Percentiles rank a stretch among this genome's conserved stretches.
Conservation (phyloP, 768 basidiomycete genomes). For the Mycena polygramma region DNA sequence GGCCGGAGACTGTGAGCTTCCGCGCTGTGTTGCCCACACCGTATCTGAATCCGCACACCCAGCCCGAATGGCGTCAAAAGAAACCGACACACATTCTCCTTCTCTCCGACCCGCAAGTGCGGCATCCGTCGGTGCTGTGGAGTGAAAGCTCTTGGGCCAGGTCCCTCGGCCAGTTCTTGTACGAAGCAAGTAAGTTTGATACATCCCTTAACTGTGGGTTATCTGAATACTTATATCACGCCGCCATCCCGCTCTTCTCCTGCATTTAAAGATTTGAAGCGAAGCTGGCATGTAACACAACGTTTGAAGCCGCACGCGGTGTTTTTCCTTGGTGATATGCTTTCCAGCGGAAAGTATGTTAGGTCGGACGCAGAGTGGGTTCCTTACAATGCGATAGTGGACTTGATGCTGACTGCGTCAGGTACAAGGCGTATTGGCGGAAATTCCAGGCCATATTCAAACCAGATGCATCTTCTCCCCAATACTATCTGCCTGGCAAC, state of each 20-base stretch:
- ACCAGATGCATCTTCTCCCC: conserved; percentile 51
- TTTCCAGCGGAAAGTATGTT: conserved; percentile 72
- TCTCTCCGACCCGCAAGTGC: conserved; percentile 78
- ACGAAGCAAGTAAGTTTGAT: conserved; percentile 54
- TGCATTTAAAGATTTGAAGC: conserved; percentile 58
- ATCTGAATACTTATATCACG: no score
- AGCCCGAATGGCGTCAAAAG: conserved; percentile 35
- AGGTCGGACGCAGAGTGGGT: conserved; percentile 59
- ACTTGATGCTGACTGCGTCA: conserved; percentile 44
- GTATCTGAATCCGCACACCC: conserved; percentile 25
- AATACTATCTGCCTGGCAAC: conserved; percentile 83
- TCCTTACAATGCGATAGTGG: neutral
- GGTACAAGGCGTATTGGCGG: conserved; percentile 70
- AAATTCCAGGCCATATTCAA: conserved; percentile 76
- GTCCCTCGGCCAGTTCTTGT: conserved; percentile 57
- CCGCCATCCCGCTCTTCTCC: no score
- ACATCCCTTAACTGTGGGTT: no score
- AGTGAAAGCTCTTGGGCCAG: conserved; percentile 56
- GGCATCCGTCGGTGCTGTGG: conserved; percentile 55
- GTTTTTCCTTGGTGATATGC: conserved; percentile 85
- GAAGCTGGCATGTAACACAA: conserved; percentile 76
- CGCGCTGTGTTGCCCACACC: conserved; percentile 3
- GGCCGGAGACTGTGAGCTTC: conserved; percentile 60
- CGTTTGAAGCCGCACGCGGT: conserved; percentile 72
- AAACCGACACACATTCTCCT: conserved; percentile 72